Conservation (phyloP, 1,139 yeast species). For the Kodamaea ohmeri region DNA sequence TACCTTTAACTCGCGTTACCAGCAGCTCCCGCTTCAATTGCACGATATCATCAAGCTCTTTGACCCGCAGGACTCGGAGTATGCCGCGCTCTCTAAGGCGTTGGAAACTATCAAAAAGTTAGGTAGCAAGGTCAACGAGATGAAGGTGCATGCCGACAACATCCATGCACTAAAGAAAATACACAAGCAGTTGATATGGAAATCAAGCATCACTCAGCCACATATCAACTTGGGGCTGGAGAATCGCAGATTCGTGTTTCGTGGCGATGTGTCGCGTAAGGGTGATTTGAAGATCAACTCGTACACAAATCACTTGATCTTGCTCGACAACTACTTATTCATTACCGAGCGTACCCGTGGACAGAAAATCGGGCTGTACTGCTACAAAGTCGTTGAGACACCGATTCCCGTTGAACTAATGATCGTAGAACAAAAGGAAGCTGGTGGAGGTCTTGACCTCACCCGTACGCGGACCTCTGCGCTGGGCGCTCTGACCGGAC, state of each 20-base stretch:
- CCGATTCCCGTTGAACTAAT: conserved; percentile 63
- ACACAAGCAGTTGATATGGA: conserved; percentile 50
- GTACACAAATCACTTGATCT: conserved; percentile 50
- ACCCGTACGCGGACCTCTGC: conserved; percentile 1
- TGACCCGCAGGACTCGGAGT: conserved; percentile 53
- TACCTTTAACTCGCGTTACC: conserved; percentile 73
- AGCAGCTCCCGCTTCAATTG: conserved; percentile 66
- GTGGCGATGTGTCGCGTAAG: conserved; percentile 62
- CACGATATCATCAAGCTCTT: conserved; percentile 52
- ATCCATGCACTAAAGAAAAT: conserved; percentile 47
- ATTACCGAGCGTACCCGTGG: conserved; percentile 53
- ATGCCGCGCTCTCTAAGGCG: conserved; percentile 52
- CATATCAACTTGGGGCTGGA: conserved; percentile 55
- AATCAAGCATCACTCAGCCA: conserved; percentile 35
- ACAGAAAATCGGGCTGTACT: conserved; percentile 21
- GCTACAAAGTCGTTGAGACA: conserved; percentile 48
- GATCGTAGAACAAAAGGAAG: conserved; percentile 48
- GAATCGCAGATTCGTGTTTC: conserved; percentile 53
- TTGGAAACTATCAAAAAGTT: conserved; percentile 39
- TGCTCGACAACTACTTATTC: conserved; percentile 70
- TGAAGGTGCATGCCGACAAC: conserved; percentile 56
- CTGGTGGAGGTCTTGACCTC: conserved; percentile 4
- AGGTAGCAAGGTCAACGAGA: conserved; percentile 43
- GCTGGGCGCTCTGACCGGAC: conserved; percentile 1
- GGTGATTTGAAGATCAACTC: conserved; percentile 61